Evolutionary conservation across 768 basidiomycete species (phyloP).

Genomic region (Pleurotus eryngii): DNA sequence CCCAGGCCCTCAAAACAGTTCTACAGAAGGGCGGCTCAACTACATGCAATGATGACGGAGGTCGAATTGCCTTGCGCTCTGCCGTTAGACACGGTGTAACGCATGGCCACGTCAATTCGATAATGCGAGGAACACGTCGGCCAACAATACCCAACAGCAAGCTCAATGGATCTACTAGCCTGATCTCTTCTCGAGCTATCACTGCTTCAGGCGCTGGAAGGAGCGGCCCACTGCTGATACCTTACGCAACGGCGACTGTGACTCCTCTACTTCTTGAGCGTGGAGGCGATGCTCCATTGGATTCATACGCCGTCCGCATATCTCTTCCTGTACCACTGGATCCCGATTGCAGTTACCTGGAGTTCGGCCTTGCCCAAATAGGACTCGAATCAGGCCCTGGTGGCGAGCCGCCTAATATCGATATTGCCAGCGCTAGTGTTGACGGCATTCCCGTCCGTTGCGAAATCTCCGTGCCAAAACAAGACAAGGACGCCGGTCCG

Average conservation of each 20-base stretch:
- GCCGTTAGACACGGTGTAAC: slow-evolving; percentile 19
- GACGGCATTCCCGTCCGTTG: slow-evolving; percentile 64
- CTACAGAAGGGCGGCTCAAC: slow-evolving; percentile 57
- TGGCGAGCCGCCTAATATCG: slow-evolving; percentile 38
- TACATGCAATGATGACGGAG: slow-evolving; percentile 60
- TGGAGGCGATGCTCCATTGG: slow-evolving; percentile 23
- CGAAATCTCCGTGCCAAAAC: slow-evolving; percentile 47
- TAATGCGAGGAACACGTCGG: background rate
- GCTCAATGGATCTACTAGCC: background rate
- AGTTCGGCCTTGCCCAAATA: slow-evolving; percentile 63
- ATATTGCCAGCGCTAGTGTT: slow-evolving; percentile 56
- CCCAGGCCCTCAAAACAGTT: slow-evolving; percentile 62
- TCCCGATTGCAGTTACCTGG: slow-evolving; percentile 67
- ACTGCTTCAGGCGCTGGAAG: slow-evolving; percentile 30
- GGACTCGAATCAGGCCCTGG: slow-evolving; percentile 13
- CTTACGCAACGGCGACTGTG: slow-evolving; percentile 50
- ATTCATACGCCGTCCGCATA: slow-evolving; percentile 59
- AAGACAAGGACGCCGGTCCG: slow-evolving; percentile 29
- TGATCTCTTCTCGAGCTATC: background rate
- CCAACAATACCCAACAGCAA: background rate
- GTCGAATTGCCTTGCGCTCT: slow-evolving; percentile 50
- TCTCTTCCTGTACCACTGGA: slow-evolving; percentile 53
- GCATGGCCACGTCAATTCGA: slow-evolving; percentile 19
- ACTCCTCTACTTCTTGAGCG: slow-evolving; percentile 43
- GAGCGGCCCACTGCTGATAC: slow-evolving; percentile 60